Base-by-base conservation (phyloP, 75 land plant genomes). In the Picea sitchensis region DNA sequence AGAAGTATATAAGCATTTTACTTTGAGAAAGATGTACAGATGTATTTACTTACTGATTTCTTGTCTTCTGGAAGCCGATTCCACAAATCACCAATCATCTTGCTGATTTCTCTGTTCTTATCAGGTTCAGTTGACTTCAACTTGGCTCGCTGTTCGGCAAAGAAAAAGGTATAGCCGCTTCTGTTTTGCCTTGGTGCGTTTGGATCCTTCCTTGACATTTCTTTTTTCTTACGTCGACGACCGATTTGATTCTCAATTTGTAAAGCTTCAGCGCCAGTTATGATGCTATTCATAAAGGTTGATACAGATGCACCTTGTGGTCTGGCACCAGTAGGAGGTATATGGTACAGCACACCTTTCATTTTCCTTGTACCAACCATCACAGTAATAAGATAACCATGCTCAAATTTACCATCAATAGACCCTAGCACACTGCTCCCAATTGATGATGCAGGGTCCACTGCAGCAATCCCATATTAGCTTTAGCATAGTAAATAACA, bases 351-450 rank as follows among this genome's bases (percentile, higher is more conserved):
- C n/a, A 96, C 94, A 20, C 97, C 98, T 21, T 74, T 80, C 59
- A 96, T 86, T 47, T 79, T 78, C 79, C 94, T 89, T 14, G 88
- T 68, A 3, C 96, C 94, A 60, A 92, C 77, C 61, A 84, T 86
- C 26, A 95, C 92, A 14, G 94, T 87, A 13, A 95, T 89, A 61
- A 94, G 80, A 78, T 96, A 96, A 0, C 98, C 98, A 59, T 88
- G 76, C 36, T 96, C 97, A 80, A 94, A 92, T 59, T 96, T 96
- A 6, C 88, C 90, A 67, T 96, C 91, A 69, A 96, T 96, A 9
- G 82, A 72, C 61, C 98, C 98, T 9, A 67, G 68, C 34, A 87
- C 94, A 34, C 82, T 73, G 73, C 82, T 80, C 21, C 89, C 87
- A 18, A 85, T 30, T 15, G 84, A 57, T 26, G 68, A 80, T 77